Evolutionary conservation across 306 rosid genomes (phyloP), one percentile per base, ranked within the genome.

Genomic region (Fragaria vesca): DNA sequence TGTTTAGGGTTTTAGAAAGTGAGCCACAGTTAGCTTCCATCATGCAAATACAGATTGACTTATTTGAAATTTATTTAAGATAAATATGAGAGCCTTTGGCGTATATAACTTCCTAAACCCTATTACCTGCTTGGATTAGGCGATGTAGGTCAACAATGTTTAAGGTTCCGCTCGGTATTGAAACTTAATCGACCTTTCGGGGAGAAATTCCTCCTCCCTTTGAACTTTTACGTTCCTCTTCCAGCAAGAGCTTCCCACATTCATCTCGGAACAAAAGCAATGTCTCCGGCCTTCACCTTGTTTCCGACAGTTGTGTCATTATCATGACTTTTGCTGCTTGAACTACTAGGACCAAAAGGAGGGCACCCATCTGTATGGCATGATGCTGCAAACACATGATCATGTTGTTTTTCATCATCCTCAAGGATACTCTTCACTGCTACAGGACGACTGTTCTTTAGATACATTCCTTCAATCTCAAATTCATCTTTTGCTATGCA

Each of bases 221-320:
- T 12, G 76, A 61, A 50, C 32, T 58, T 2, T 86, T 83, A 46
- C 88, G 87, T 86, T 94, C 98, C 36, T 82, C 81, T 86, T 88
- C 96, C 54, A 82, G 96, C 83, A 89, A 83, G 72, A 92, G 87
- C 90, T 89, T 92, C 81, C 91, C 78, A 86, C 69, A 85, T 81
- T 90, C 79, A 70, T 69, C 93, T 82, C 89, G 96, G 80, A 89
- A 94, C 34, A 88, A 81, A 40, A 91, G 92, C 83, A 92, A 72
- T 66, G 88, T 92, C 89, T 92, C 89, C 26, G 26, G 26, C 26
- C 85, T 90, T 89, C 82, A 94, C 97, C 78, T 77, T 86, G 72
- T 70, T 75, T 34, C 95, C 80, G 79, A 74, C 85, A 81, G 16
- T 78, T 62, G 88, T 68, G 69, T 87, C 90, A 46, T 24, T 76